Conservation (phyloP, 495 filamentous ascomycete genomes). For the Xylaria venustula region DNA sequence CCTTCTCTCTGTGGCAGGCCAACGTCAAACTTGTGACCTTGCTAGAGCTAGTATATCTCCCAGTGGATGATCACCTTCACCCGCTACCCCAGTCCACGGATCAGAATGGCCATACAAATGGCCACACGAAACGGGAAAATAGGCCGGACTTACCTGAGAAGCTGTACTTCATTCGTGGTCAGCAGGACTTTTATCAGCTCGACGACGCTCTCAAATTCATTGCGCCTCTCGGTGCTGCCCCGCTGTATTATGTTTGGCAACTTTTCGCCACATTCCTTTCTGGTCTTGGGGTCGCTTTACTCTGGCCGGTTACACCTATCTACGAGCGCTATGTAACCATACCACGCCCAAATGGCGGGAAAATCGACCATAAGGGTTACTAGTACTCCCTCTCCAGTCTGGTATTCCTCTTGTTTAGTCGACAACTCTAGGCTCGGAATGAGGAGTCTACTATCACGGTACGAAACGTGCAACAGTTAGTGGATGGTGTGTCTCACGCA, state of each 20-base stretch:
- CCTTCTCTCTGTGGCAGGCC: slow-evolving; percentile 59
- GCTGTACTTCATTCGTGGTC: slow-evolving; percentile 65
- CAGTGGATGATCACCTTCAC: slow-evolving; percentile 14
- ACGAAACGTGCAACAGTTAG: no score
- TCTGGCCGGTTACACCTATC: slow-evolving; percentile 3
- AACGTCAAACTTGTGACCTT: slow-evolving; percentile 70
- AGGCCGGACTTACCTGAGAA: slow-evolving; percentile 8
- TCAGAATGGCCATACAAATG: no score
- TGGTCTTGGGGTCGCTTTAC: slow-evolving; percentile 40
- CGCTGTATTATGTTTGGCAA: slow-evolving; percentile 57
- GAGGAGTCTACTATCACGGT: no score
- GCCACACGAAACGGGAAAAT: slow-evolving; percentile 9
- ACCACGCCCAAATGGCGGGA: not conserved
- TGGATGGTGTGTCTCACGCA: no score
- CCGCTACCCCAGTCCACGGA: no score
- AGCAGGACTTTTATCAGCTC: slow-evolving; percentile 82
- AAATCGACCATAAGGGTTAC: not conserved
- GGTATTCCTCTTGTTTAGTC: no score
- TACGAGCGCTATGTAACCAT: not conserved
- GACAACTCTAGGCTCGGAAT: no score
- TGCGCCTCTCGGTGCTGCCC: slow-evolving; percentile 42
- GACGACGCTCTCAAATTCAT: slow-evolving; percentile 76
- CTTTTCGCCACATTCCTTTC: slow-evolving; percentile 61
- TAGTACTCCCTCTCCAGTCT: not conserved
- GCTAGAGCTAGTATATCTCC: slow-evolving; percentile 53